A percentile compares a stretch with the other conserved stretches of the same genome.
Evolutionary conservation across 495 filamentous ascomycete species (phyloP).

Genomic region (Baudoinia panamericana): DNA sequence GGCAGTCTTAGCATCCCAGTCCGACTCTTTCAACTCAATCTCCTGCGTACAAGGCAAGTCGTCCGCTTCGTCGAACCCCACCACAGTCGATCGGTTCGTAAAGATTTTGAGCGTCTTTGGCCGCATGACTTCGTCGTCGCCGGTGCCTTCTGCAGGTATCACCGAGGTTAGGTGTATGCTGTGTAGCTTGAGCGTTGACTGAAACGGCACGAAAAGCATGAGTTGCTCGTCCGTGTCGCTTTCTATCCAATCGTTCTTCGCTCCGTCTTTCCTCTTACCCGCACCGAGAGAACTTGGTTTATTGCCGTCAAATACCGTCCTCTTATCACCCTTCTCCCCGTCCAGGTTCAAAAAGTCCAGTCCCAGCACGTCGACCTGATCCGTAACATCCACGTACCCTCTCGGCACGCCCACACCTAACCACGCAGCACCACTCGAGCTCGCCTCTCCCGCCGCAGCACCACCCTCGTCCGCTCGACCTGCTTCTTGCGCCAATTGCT

Average conservation of each 20-base stretch:
- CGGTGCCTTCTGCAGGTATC: conserved; percentile 41
- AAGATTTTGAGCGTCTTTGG: conserved; percentile 78
- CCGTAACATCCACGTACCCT: conserved; percentile 72
- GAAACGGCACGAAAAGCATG: conserved; percentile 86
- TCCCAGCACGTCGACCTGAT: conserved; percentile 62
- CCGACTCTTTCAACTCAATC: conserved; percentile 53
- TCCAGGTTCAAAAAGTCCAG: conserved; percentile 81
- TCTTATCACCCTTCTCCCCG: conserved; percentile 50
- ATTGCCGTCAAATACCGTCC: conserved; percentile 54
- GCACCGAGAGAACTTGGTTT: conserved; percentile 51
- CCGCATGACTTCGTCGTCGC: conserved; percentile 46
- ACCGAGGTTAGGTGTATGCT: conserved; percentile 80
- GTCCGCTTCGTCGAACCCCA: conserved; percentile 92
- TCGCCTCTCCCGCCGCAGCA: conserved; percentile 32
- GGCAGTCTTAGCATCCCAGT: conserved; percentile 76
- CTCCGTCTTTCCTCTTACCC: conserved; percentile 25
- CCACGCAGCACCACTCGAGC: conserved; percentile 41
- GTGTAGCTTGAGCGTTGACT: conserved; percentile 78
- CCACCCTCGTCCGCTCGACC: conserved; percentile 33
- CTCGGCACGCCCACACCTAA: conserved; percentile 58
- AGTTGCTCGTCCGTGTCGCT: conserved; percentile 98
- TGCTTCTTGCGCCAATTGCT: conserved; percentile 59
- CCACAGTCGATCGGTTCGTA: conserved; percentile 70
- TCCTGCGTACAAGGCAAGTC: conserved; percentile 66
- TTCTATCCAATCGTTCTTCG: conserved; percentile 70